Percentiles rank a stretch among this genome's conserved stretches.
Conservation (phyloP, 2,329 filamentous ascomycete genomes). For the Trichoderma cornu-damae region DNA sequence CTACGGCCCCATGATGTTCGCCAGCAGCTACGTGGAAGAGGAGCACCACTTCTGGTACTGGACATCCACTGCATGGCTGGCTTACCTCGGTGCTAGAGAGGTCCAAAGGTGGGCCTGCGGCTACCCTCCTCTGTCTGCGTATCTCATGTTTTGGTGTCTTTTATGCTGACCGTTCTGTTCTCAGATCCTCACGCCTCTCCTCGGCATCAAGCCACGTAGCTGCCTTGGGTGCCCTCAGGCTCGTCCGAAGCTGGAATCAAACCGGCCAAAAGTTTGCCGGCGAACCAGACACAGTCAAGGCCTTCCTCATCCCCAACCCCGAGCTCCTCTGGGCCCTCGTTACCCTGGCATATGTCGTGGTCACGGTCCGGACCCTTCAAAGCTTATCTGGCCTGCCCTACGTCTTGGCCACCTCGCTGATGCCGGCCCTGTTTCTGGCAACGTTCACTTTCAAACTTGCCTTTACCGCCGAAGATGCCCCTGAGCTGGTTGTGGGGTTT, state of each 20-base stretch:
- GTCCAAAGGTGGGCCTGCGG: slow-evolving; percentile 36
- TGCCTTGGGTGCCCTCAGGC: slow-evolving; percentile 57
- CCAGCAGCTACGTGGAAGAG: slow-evolving; percentile 95
- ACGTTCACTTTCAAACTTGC: slow-evolving; percentile 83
- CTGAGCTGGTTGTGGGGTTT: slow-evolving; percentile 63
- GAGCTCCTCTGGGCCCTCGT: slow-evolving; percentile 70
- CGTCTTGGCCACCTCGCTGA: slow-evolving; percentile 37
- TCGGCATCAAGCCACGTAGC: slow-evolving; percentile 34
- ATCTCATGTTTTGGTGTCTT: too few relatives aligned
- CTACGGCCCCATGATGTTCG: slow-evolving; percentile 92
- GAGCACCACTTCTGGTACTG: slow-evolving; percentile 99
- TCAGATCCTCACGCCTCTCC: slow-evolving; percentile 27
- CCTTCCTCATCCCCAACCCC: slow-evolving; percentile 60
- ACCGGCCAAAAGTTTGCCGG: slow-evolving; percentile 94
- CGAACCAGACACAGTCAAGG: slow-evolving; percentile 77
- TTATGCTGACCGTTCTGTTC: slow-evolving; percentile 5
- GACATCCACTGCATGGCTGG: slow-evolving; percentile 66
- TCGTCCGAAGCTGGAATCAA: slow-evolving; percentile 84
- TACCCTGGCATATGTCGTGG: slow-evolving; percentile 60
- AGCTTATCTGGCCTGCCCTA: slow-evolving; percentile 40
- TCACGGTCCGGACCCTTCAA: slow-evolving; percentile 43
- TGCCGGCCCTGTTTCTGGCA: slow-evolving; percentile 41
- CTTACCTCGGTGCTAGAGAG: slow-evolving; percentile 47
- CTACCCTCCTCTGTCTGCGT: not conserved
- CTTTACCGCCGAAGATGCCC: slow-evolving; percentile 82